Evolutionary conservation across 495 filamentous ascomycete genomes (phyloP).

Genomic region (Entonaema liquescens): DNA sequence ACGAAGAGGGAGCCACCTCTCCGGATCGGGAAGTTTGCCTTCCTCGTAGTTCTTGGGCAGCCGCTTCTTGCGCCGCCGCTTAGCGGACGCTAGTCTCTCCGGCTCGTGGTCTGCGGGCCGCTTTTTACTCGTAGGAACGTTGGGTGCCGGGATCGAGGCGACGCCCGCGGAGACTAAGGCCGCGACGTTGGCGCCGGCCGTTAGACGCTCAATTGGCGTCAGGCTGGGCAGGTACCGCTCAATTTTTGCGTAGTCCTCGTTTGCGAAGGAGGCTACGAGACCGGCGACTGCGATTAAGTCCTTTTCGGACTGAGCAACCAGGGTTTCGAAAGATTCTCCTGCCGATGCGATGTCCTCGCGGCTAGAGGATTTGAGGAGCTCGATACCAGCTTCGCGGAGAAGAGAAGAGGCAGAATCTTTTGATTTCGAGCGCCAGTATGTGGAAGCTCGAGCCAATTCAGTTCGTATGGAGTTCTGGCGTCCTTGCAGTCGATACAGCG

Average conservation of each 20-base stretch:
- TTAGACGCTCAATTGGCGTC: constrained; percentile 70
- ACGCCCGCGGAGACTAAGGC: constrained; percentile 82
- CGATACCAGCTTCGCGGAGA: constrained; percentile 78
- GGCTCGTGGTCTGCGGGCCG: constrained; percentile 65
- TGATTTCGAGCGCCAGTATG: constrained; percentile 73
- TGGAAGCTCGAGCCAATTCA: constrained; percentile 80
- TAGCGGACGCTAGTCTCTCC: constrained; percentile 56
- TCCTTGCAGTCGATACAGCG: constrained; percentile 80
- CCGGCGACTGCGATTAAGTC: constrained; percentile 78
- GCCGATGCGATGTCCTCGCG: constrained; percentile 72
- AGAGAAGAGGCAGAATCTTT: constrained; percentile 62
- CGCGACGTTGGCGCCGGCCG: constrained; percentile 70
- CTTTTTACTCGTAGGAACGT: constrained; percentile 60
- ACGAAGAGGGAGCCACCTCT: constrained; percentile 89
- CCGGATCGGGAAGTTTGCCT: constrained; percentile 81
- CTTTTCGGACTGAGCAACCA: constrained; percentile 67
- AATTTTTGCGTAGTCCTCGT: constrained; percentile 67
- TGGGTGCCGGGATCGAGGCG: constrained; percentile 61
- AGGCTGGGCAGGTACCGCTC: constrained; percentile 68
- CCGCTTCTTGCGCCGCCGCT: constrained; percentile 74
- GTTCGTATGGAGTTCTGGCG: constrained; percentile 76
- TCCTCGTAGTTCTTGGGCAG: constrained; percentile 81
- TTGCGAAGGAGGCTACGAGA: constrained; percentile 82
- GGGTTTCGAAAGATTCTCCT: constrained; percentile 74
- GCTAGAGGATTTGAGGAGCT: constrained; percentile 77